These are phyloP conservation scores for Gautieria morchelliformis DNA, from an alignment of 768 basidiomycete species.

Conservation along the genomic window DNA sequence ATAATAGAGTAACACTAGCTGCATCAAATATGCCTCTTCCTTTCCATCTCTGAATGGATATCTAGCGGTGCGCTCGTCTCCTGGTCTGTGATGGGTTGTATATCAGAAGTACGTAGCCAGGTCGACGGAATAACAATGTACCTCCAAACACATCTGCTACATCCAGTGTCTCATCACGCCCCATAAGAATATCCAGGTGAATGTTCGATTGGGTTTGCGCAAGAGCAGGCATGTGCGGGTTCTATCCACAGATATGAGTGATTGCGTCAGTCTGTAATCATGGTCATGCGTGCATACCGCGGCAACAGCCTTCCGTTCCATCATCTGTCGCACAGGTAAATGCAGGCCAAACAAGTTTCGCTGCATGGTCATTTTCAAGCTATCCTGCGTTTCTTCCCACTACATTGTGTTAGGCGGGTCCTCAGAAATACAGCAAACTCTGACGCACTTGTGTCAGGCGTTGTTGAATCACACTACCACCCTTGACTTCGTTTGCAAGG, in stretches of 20 bases:
- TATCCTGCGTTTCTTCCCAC: conserved; percentile 95
- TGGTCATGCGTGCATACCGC: conserved; percentile 37
- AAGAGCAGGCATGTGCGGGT: conserved; percentile 54
- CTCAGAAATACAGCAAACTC: not conserved
- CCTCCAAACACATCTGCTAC: conserved; percentile 75
- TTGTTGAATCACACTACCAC: conserved; percentile 49
- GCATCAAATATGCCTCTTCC: conserved; percentile 37
- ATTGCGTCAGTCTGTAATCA: not conserved
- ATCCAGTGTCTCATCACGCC: conserved; percentile 78
- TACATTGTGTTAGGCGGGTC: conserved; percentile 20
- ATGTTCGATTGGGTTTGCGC: conserved; percentile 54
- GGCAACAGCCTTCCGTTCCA: conserved; percentile 87
- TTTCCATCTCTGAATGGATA: conserved; percentile 62
- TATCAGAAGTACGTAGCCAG: not conserved
- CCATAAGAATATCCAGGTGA: conserved; percentile 88
- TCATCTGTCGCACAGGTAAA: conserved; percentile 79
- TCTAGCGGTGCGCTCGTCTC: conserved; percentile 41
- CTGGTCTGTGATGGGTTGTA: conserved; percentile 35
- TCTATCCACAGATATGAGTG: conserved; percentile 29
- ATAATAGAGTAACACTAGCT: conserved; percentile 1
- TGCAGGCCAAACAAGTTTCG: conserved; percentile 81
- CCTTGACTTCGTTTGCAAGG: conserved; percentile 65
- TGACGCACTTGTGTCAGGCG: conserved; percentile 67
- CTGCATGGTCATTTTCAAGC: conserved; percentile 73
- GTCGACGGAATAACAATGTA: conserved; percentile 22